A percentile compares a stretch with the other conserved stretches of the same genome.
These are phyloP conservation scores for Phialemoniopsis sp. DNA, from an alignment of 2,329 filamentous ascomycete genomes.

Conservation along the genomic window DNA sequence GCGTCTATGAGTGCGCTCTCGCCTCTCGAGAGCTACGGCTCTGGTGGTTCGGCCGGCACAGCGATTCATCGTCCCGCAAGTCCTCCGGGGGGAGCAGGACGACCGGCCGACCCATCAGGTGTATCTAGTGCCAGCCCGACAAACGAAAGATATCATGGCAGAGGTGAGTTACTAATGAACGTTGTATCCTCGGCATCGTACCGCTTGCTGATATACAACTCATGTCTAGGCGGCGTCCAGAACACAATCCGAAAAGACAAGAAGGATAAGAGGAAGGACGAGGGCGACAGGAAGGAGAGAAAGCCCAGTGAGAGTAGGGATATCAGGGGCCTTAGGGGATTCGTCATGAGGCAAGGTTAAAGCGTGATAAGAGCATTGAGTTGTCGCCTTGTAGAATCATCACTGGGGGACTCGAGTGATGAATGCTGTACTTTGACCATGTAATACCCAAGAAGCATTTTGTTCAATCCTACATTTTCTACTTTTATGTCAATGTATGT, in stretches of 20 bases:
- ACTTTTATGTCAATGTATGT: too few relatives aligned
- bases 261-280: conserved; percentile 43
- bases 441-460: too few relatives aligned
- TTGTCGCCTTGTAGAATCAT: too few relatives aligned
- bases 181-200: conserved; percentile 8
- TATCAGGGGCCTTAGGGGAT: conserved; percentile 25
- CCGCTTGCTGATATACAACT: too few relatives aligned
- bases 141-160: conserved; percentile 34
- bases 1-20: conserved; percentile 37
- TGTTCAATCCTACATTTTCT: too few relatives aligned
- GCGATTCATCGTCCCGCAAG: conserved; percentile 28
- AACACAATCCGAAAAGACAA: conserved; percentile 43
- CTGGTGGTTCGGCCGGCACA: conserved; percentile 13
- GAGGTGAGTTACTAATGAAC: conserved; percentile 41
- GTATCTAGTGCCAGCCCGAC: conserved; percentile 30
- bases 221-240: conserved; percentile 37
- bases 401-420: too few relatives aligned
- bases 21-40: conserved; percentile 19
- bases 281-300: conserved; percentile 39
- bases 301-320: conserved; percentile 30
- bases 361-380: too few relatives aligned
- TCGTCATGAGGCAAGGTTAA: conserved; percentile 1
- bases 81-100: conserved; percentile 17
- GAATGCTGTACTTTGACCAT: too few relatives aligned
- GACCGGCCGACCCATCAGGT: conserved; percentile 6